Base-by-base conservation (phyloP, 2,329 filamentous ascomycete genomes). In the Fusarium lyarnte region DNA sequence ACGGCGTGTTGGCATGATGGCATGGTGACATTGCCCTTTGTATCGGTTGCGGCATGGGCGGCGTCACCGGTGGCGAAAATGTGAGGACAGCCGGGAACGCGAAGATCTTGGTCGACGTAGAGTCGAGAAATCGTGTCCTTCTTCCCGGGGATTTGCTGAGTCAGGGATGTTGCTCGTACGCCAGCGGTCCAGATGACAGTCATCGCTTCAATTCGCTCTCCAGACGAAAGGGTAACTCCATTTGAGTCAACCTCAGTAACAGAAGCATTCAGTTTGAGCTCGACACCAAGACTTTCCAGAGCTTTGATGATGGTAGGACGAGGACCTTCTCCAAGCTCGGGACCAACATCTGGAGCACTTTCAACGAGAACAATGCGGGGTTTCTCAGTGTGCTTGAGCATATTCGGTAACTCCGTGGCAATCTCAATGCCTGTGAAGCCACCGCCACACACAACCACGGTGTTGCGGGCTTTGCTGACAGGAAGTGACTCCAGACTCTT, bases 1-100 rank as follows among this genome's bases (percentile, higher is more conserved):
- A 79, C 53, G 5, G 82, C 82, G 54, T 84, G 82, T 67, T 84
- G 82, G 61, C 82, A 84, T 3, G 79, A 82, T 79, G 83, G 83
- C 23, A 82, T 49, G 4, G 79, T 74, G 23, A 75, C 39, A 39
- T 82, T 74, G 5, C 78, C 79, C 2, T 78, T 43, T 2, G 54
- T 55, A 39, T 80, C 79, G 6, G 78, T 67, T 0, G 51, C 25
- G 0, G 72, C 79, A 41, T 70, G 71, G 1, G 81, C 82, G 0
- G 80, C 71, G 42, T 83, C 81, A 4, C 82, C 82, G 1, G 82
- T 78, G 1, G 61, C 65, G n/a, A 73, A 70, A 8, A 72, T 9
- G 25, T 58, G 21, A 27, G 54, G 17, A 25, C 11, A 35, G 0
- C 45, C 25, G 8, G 53, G 27, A 5, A 66, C 55, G 3, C 45